Base-by-base conservation (phyloP, 2,329 filamentous ascomycete species). In the Trichoderma oligosporum region DNA sequence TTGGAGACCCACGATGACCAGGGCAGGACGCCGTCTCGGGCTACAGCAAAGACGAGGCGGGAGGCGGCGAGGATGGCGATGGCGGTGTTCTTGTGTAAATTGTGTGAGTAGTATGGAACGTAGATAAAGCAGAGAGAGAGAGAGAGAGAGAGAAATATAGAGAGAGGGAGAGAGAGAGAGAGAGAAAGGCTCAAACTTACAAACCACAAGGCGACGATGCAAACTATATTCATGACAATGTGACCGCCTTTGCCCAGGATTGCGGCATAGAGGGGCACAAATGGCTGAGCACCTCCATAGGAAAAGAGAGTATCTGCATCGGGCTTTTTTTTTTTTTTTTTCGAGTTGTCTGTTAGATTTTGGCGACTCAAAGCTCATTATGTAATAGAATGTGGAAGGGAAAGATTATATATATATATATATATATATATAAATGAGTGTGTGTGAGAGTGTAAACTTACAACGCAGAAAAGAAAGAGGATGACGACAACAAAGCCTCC, bases 31-130 rank as follows among this genome's bases (percentile, higher is more conserved):
- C 82, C 81, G 63, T 85, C 82, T 44, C 82, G 76, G 25, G 82
- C 82, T 4, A 85, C 82, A 39, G 82, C 82, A 66, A 83, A 85
- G 61, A 85, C 81, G 2, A 84, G 74, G n/a, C 82, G 77, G 4
- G 82, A 84, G 12, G 80, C 79, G 7, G 82, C 82, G 11, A 83
- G 75, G 42, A 83, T 78, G 18, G 81, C 80, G 56, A 84, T 81
- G 0, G 81, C 81, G 1, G 81, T 83, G 66, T 84, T 84, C 78
- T 75, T 8, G 7, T 12, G 18, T 11, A 7, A 25, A 14, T 11
- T 1, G 9, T n/a, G 3, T 5, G 14, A n/a, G 4, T n/a, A 9
- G 14, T 14, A 8, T 7, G 3, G 9, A 1, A 25, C 1, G 9
- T n/a, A n/a, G n/a, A n/a, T n/a, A n/a, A n/a, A n/a, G n/a, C n/a